Evolutionary conservation across 2,329 filamentous ascomycete genomes (phyloP).

Genomic region (Talaromyces marneffei): DNA sequence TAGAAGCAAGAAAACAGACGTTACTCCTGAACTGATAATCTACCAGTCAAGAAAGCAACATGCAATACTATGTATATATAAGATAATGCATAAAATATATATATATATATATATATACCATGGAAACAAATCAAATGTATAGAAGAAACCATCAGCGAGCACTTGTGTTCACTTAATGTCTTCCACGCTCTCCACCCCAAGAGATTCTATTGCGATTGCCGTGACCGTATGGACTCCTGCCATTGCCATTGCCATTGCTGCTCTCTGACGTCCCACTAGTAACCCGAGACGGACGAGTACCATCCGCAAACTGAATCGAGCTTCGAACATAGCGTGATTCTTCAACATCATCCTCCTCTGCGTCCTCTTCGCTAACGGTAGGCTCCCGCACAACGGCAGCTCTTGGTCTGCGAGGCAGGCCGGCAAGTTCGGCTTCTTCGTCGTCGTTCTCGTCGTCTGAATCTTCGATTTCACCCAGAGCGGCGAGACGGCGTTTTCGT

Average conservation of each 20-base stretch:
- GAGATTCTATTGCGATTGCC: conserved; percentile 11
- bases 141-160: not conserved
- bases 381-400: conserved; percentile 12
- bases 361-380: not conserved
- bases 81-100: not conserved
- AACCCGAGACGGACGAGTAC: conserved; percentile 8
- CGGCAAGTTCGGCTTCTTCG: conserved; percentile 16
- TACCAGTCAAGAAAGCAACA: not conserved
- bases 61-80: not conserved
- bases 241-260: conserved; percentile 1
- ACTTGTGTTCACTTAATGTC: not conserved
- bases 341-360: not conserved
- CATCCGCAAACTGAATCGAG: conserved; percentile 13
- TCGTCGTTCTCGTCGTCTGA: conserved; percentile 23
- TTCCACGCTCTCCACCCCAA: conserved; percentile 15
- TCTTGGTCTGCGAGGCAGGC: conserved; percentile 10
- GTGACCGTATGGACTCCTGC: conserved; percentile 8
- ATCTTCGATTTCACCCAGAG: conserved; percentile 32
- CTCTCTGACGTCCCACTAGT: conserved; percentile 3
- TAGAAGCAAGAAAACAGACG: not conserved
- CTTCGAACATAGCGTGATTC: conserved; percentile 15
- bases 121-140: conserved; percentile 3
- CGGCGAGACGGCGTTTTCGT: conserved; percentile 42
- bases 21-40: not conserved
- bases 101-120: not conserved